Evolutionary conservation across 2,329 filamentous ascomycete species (phyloP).

Genomic region (Pestalotiopsis sp.): DNA sequence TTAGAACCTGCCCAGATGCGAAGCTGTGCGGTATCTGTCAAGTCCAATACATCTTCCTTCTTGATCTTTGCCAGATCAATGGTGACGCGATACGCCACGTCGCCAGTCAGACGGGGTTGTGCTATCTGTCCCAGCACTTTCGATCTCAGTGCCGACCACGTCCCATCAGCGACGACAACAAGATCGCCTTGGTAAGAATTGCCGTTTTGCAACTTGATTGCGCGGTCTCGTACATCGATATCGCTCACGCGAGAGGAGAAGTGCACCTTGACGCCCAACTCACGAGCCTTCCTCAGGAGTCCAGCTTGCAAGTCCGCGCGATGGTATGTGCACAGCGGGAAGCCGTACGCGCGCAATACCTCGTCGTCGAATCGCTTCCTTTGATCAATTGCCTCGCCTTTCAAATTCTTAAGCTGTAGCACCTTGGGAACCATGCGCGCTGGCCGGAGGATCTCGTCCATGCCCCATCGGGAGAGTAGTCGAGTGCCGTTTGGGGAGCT

Average conservation of each 20-base stretch:
- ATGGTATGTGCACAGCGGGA: neutral
- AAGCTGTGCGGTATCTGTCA: neutral
- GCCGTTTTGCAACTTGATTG: neutral
- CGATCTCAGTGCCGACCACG: neutral
- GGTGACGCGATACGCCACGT: neutral
- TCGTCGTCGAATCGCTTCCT: neutral
- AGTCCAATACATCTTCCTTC: neutral
- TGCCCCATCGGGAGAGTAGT: conserved; percentile 1
- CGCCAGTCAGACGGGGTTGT: neutral
- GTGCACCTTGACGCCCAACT: neutral
- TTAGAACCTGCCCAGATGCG: neutral
- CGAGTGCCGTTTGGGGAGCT: conserved; percentile 2
- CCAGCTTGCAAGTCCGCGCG: neutral
- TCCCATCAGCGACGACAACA: conserved; percentile 5
- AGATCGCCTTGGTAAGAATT: neutral
- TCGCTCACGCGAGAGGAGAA: neutral
- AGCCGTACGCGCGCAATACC: neutral
- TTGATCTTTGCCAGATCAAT: neutral
- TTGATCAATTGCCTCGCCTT: neutral
- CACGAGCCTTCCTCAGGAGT: neutral
- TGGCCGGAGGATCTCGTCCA: neutral
- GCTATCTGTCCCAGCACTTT: neutral
- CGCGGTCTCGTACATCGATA: neutral
- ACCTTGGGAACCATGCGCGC: neutral
- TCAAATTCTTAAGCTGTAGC: neutral